A percentile compares a stretch with the other conserved stretches of the same genome.
These are phyloP conservation scores for Cylindrotheca fusiformis DNA, from an alignment of 108 stramenopile genomes.

Conservation along the genomic window DNA sequence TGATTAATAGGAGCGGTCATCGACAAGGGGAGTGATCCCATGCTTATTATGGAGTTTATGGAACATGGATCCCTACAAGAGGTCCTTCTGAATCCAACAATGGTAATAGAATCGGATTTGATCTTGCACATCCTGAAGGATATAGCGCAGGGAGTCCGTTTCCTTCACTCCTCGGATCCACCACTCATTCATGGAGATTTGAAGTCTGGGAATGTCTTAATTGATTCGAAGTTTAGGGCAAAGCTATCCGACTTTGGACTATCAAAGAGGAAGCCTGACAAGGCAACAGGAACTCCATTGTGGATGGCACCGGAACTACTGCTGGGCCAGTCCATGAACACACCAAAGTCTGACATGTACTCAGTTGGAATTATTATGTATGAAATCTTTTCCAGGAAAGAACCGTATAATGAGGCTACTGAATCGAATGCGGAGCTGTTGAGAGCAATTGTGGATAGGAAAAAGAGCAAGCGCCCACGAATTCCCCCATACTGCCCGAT, in stretches of 20 bases:
- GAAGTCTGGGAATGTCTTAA: slow-evolving; percentile 46
- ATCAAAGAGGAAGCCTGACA: slow-evolving; percentile 52
- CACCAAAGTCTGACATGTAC: slow-evolving; percentile 55
- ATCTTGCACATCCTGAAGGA: slow-evolving; percentile 47
- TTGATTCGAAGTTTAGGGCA: slow-evolving; percentile 47
- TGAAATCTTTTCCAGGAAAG: slow-evolving; percentile 50
- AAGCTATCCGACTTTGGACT: slow-evolving; percentile 63
- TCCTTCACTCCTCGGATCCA: slow-evolving; percentile 52
- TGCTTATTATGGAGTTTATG: slow-evolving; percentile 47
- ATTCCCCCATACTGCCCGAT: slow-evolving; percentile 31
- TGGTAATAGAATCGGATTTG: slow-evolving; percentile 41
- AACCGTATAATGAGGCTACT: slow-evolving; percentile 44
- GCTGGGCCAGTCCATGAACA: slow-evolving; percentile 41
- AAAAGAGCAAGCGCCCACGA: slow-evolving; percentile 32
- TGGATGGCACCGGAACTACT: slow-evolving; percentile 90
- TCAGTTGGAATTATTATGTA: slow-evolving; percentile 55
- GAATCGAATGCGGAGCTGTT: slow-evolving; percentile 6
- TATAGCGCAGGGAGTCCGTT: slow-evolving; percentile 48
- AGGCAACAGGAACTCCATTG: slow-evolving; percentile 35
- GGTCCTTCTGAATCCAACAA: slow-evolving; percentile 49
- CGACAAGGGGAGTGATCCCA: slow-evolving; percentile 2
- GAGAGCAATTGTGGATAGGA: background rate
- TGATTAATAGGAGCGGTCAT: background rate
- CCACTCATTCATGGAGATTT: slow-evolving; percentile 58
- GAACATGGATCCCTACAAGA: slow-evolving; percentile 48